Conservation (phyloP, 2,329 filamentous ascomycete genomes). For the Fusarium sulawesiense region DNA sequence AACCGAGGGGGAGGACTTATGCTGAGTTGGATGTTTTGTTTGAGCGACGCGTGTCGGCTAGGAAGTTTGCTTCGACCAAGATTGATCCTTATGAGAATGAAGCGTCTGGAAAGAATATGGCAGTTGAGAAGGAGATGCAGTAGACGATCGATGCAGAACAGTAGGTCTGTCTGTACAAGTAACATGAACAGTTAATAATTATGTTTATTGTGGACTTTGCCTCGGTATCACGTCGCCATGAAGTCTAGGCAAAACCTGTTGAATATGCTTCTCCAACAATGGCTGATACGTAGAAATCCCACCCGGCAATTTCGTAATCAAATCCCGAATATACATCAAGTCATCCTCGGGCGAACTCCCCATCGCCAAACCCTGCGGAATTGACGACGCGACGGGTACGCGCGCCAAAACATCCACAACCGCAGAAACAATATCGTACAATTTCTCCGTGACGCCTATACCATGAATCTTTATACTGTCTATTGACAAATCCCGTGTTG, state of each 20-base stretch:
- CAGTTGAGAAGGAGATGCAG: constrained; percentile 21
- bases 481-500: constrained; percentile 53
- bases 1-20: constrained; percentile 62
- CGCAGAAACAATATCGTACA: constrained; percentile 59
- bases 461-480: constrained; percentile 57
- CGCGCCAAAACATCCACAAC: constrained; percentile 59
- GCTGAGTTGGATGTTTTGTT: constrained; percentile 59
- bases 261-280: constrained; percentile 55
- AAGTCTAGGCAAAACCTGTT: constrained; percentile 50
- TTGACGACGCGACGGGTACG: constrained; percentile 51
- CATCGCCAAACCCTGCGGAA: constrained; percentile 39
- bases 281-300: constrained; percentile 54
- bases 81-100: constrained; percentile 51
- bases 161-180: too few species aligned
- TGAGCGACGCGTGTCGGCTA: constrained; percentile 53
- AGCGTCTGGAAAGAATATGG: constrained; percentile 7
- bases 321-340: constrained; percentile 51
- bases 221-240: constrained; percentile 3
- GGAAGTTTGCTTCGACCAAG: constrained; percentile 54
- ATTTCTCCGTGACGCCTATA: constrained; percentile 59
- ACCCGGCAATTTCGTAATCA: constrained; percentile 55
- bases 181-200: neutral
- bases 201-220: neutral
- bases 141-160: too few species aligned
- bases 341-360: constrained; percentile 52